Base-by-base conservation (phyloP, 495 filamentous ascomycete species). In the Penicillium silybi region DNA sequence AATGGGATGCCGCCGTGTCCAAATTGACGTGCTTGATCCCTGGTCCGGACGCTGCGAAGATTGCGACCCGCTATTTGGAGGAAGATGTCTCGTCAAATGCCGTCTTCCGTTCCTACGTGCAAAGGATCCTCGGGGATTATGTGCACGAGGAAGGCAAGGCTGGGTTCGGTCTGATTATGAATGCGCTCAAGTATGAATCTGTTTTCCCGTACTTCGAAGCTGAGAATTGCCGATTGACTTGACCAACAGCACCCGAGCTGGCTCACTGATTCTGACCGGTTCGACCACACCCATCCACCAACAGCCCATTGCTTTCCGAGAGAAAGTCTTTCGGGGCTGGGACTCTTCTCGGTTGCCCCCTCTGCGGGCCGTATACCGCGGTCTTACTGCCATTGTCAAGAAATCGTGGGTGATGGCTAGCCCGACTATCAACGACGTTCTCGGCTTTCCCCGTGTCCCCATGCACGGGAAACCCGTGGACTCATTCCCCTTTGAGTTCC, bases 211-310 rank as follows among this genome's bases (percentile, higher is more conserved):
- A 17, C 44, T 13, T 42, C 37, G 15, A 1, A n/a, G 32, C 22
- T 19, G n/a, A 42, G 22, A 16, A 40, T 15, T 53, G 15, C 22
- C 26, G 17, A 44, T 51, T 59, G 45, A 55, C 42, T 46, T 54
- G 1, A 41, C 39, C 25, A 16, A 6, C 61, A 92, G 86, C 52
- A 87, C 86, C 25, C 77, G 77, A n/a, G 68, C 82, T 0, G 88
- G 87, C 8, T 89, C 83, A 29, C 63, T 89, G 15, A 64, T 88
- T 15, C 65, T 85, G 17, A 90, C 87, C 0, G 85, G 86, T 19
- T 82, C 81, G 19, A 71, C 72, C 26, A 84, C 75, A 1, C 80
- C 81, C 0, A 66, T 90, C 19, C 78, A 86, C 46, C 69, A 81
- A 44, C 88, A 88, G 54, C 76, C 85, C 3, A 54, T 85, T 7